Evolutionary conservation across 2,329 filamentous ascomycete genomes (phyloP).

Genomic region (Sporothrix mexicana): DNA sequence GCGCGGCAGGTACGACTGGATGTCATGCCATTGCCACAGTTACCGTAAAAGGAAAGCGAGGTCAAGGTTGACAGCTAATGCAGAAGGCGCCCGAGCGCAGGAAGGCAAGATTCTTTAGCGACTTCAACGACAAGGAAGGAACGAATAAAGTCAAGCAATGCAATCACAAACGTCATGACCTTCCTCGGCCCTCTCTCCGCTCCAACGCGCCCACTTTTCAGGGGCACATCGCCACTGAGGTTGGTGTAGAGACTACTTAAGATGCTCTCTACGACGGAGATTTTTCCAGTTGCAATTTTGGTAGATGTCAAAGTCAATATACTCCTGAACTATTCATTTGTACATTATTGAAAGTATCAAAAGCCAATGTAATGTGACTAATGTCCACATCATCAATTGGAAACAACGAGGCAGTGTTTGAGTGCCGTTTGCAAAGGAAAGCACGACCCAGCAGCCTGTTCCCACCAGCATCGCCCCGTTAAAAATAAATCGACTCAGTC

Average conservation of each 20-base stretch:
- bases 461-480: neutral
- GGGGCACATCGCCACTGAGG: slow-evolving; percentile 21
- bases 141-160: neutral
- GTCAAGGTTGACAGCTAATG: neutral
- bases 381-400: too few species aligned
- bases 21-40: neutral
- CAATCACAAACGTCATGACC: neutral
- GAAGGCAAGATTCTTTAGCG: too few species aligned
- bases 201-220: slow-evolving; percentile 4
- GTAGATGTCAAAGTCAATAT: neutral
- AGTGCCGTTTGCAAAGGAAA: neutral
- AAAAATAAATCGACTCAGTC: neutral
- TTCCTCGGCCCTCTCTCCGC: neutral
- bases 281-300: neutral
- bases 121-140: neutral
- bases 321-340: neutral
- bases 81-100: slow-evolving; percentile 5
- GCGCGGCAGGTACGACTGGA: neutral
- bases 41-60: slow-evolving; percentile 16
- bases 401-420: too few species aligned
- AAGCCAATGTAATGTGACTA: too few species aligned
- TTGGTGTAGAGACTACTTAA: too few species aligned
- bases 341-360: neutral
- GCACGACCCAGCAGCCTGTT: neutral
- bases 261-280: too few species aligned